Evolutionary conservation across 176 grass and related monocot species (phyloP), one percentile per base, ranked within the genome.

Genomic region (Eleusine coracana): DNA sequence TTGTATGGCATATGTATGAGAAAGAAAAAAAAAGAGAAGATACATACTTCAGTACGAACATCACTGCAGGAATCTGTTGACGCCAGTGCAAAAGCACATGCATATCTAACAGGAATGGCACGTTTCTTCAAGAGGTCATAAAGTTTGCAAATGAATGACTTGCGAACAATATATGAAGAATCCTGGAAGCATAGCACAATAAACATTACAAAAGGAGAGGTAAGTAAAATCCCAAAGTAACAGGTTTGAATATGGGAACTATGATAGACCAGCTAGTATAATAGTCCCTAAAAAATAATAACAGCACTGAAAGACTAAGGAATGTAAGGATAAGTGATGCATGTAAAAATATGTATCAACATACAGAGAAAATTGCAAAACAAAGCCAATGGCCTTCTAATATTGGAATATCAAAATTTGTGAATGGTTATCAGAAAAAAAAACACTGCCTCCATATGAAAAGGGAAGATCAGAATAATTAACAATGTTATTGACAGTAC

Each of bases 21-120:
- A 70, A 80, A 50, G 66, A 3, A 28, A 27, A 27, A 42, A 42
- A 5, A 76, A 83, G 70, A 87, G 58, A 79, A 28, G 68, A 50
- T 37, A 91, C 80, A 41, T 89, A 98, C 96, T 88, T 95, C 87
- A 76, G 76, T 82, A 80, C 89, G 91, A 80, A 98, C 76, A 82
- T 98, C 89, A 80, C 76, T 46, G 73, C 87, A 52, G 60, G 56
- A 88, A 90, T 98, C 92, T 66, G 85, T 90, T 85, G 92, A 95
- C 0, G 91, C 74, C 76, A 98, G 79, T 66, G 92, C 88, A 90
- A 98, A 95, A 89, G 91, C 90, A 82, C 96, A 98, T 82, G 85
- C 85, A 88, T 98, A 98, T 93, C 83, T 91, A 74, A 90, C 70
- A 27, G 92, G 92, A 76, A 98, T 90, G 63, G 74, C 78, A 54